Base-by-base conservation (phyloP, 192 early-diverging fungal genomes). In the Linnemannia schmuckeri region DNA sequence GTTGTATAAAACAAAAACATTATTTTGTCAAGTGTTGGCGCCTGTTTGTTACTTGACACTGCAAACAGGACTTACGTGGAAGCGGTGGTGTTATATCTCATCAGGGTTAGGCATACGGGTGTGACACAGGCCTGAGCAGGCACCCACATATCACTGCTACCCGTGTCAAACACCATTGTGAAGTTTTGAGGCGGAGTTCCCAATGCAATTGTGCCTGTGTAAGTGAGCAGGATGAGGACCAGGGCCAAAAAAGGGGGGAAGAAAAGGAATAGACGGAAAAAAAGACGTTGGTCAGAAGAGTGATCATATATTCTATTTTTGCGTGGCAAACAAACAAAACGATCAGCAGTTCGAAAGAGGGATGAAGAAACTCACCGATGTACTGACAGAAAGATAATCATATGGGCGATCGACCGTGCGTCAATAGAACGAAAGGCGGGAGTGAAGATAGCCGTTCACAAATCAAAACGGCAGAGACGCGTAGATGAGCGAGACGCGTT, bases 141-240 rank as follows among this genome's bases (percentile, higher is more conserved):
- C 15, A 86, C 84, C 84, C 84, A 86, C 70, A 81, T 72, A 38
- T 86, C 84, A 78, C 84, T 86, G 17, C 84, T 86, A 12, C 84
- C 84, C 0, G 84, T 81, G 24, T 81, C 84, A 70, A 86, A 86
- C 41, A 86, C 84, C 79, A 86, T 76, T 30, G 79, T 66, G 55
- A 81, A 86, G 52, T 81, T 86, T 27, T 86, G 84, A 6, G 75
- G 27, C 10, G 84, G 84, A 24, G 78, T 86, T 63, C 84, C 84
- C 13, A 86, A 24, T 1, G 75, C 42, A 30, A 86, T 81, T 10
- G 49, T 86, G 5, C 84, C 84, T 86, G 24, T 74, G 27, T 72
- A 40, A 44, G n/a, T 7, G 10, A 27, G 69, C 9, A 77, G 27
- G 70, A 57, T 57, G 30, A 18, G 18, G 47, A 49, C 17, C 47